phyloP scores from a whole-genome alignment of 2,329 filamentous ascomycete genomes.

The Penicillium palitans region DNA sequence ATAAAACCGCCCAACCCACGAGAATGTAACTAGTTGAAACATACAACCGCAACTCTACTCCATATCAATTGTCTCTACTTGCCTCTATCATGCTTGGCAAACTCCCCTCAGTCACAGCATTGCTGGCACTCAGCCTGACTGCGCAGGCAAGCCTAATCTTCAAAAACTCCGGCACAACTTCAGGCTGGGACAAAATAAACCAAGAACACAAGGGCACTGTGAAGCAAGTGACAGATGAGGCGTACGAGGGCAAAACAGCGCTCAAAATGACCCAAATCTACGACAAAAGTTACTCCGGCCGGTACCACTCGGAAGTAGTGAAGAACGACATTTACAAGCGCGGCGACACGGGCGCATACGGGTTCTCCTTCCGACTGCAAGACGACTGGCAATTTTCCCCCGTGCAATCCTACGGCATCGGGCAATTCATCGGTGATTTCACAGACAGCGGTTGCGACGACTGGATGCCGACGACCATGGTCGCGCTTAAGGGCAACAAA shows the following conservation, averaged over 20 bases:
- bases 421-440: constrained; percentile 56
- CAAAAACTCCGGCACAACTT: constrained; percentile 31
- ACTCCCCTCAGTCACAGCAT: background rate
- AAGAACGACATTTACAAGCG: constrained; percentile 48
- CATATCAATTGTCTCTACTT: background rate
- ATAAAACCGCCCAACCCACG: background rate
- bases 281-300: constrained; percentile 44
- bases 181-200: constrained; percentile 45
- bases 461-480: constrained; percentile 53
- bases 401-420: constrained; percentile 50
- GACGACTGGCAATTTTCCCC: constrained; percentile 50
- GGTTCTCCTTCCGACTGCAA: constrained; percentile 54
- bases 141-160: constrained; percentile 20
- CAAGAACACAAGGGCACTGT: constrained; percentile 48
- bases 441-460: constrained; percentile 46
- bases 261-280: constrained; percentile 48
- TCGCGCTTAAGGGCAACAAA: constrained; percentile 49
- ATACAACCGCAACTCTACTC: background rate
- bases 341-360: constrained; percentile 52
- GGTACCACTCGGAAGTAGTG: constrained; percentile 53
- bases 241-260: constrained; percentile 41
- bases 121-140: constrained; percentile 1
- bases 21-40: background rate
- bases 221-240: constrained; percentile 44
- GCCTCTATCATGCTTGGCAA: background rate